These are phyloP conservation scores for Cryptococcus sp. DNA, from an alignment of 1,284 basidiomycete genomes.

Conservation along the genomic window DNA sequence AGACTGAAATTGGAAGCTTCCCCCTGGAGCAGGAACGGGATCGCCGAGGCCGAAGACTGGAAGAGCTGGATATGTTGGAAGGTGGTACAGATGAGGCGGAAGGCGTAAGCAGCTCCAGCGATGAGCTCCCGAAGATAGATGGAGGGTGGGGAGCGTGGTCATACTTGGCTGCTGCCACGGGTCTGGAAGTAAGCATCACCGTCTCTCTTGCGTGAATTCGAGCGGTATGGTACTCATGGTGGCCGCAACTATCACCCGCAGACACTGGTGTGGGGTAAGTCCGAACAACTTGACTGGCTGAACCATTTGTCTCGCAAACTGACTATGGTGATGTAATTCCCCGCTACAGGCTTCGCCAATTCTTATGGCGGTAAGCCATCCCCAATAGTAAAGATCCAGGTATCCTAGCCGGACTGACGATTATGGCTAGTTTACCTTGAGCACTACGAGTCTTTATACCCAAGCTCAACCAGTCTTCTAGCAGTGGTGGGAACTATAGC, in stretches of 20 bases:
- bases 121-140: conserved; percentile 21
- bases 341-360: conserved; percentile 22
- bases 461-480: conserved; percentile 13
- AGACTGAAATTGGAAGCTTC: no score
- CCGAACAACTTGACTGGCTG: no score
- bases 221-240: neutral
- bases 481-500: conserved; percentile 25
- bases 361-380: conserved; percentile 23
- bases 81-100: neutral
- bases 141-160: conserved; percentile 28
- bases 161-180: conserved; percentile 22
- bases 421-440: conserved; percentile 25
- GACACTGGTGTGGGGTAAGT: conserved; percentile 28
- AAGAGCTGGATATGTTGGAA: neutral
- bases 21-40: no score
- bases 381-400: neutral
- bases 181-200: conserved; percentile 15
- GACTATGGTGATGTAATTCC: neutral
- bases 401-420: neutral
- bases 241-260: no score
- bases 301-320: no score
- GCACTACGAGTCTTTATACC: conserved; percentile 18
- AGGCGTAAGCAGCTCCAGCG: no score
- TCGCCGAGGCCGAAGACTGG: neutral
- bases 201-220: no score